Base-by-base conservation (phyloP, 179 eudicot species). In the Silene vulgaris region DNA sequence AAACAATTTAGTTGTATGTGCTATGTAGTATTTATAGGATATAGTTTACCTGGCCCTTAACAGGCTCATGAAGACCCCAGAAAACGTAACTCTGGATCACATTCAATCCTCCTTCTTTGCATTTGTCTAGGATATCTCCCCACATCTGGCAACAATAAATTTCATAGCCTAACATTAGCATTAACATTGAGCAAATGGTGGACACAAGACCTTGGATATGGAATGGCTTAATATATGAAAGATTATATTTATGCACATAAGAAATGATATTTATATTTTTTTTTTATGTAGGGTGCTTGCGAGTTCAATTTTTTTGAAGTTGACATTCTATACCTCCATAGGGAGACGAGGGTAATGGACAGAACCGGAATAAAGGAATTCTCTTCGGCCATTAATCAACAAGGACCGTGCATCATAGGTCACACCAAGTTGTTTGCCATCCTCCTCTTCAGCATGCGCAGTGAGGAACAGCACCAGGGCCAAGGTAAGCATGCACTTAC, bases 41-140 rank as follows among this genome's bases (percentile, higher is more conserved):
- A 7, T 37, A 54, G 72, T 14, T 67, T 75, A 93, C 98, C 96
- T 89, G 79, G 78, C 96, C 96, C 78, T 90, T 87, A 19, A 86
- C 76, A 71, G 98, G 92, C 78, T 94, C 98, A 70, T 94, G 98
- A n/a, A 84, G 30, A 67, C 89, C 90, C 99, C 99, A 95, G 73
- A 95, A 95, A 48, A 88, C 90, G 52, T 95, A 95, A 21, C 97
- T 92, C 75, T 86, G 88, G 66, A 95, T 86, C 63, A 85, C 74
- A 76, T 95, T 95, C 23, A 92, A 64, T 29, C 97, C 99, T 79
- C 99, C 97, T 8, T 78, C 84, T 74, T 90, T 95, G 60, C 96
- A 88, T 80, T 78, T 85, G 29, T 65, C 78, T 17, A 92, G 81
- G 78, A 95, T 43, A 8, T 87, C 84, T 5, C 85, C 89, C 99